These are phyloP conservation scores for Phialocephala sp. DNA, from an alignment of 2,329 filamentous ascomycete species.

Conservation along the genomic window DNA sequence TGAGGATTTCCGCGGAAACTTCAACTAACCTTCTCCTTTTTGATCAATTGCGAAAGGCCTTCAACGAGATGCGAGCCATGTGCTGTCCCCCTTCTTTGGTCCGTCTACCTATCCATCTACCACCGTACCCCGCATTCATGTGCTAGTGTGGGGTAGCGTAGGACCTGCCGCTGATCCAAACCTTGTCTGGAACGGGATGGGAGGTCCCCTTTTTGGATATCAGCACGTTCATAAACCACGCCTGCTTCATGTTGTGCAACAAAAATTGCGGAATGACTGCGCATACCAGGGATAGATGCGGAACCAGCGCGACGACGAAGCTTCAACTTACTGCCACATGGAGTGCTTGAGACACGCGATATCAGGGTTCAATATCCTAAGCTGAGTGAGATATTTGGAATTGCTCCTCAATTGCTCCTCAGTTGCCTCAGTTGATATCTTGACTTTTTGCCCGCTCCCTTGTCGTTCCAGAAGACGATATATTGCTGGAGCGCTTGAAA, in stretches of 20 bases:
- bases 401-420: neutral
- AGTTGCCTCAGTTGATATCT: no score
- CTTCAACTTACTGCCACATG: no score
- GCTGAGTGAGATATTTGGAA: constrained; percentile 7
- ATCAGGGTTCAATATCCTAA: neutral
- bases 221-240: neutral
- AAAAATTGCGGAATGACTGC: neutral
- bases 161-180: neutral
- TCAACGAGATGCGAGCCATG: neutral
- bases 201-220: neutral
- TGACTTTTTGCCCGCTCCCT: no score
- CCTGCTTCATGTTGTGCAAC: neutral
- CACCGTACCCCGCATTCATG: neutral
- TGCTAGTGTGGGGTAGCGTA: neutral
- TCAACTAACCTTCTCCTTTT: neutral
- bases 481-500: neutral
- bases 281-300: neutral
- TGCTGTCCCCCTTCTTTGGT: neutral
- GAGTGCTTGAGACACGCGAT: neutral
- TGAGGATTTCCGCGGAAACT: neutral
- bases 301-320: neutral
- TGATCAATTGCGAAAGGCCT: neutral
- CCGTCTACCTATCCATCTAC: no score
- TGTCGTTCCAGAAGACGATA: no score
- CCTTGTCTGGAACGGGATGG: neutral